Conservation (phyloP, 2,329 filamentous ascomycete species). For the Colletotrichum somersetense region DNA sequence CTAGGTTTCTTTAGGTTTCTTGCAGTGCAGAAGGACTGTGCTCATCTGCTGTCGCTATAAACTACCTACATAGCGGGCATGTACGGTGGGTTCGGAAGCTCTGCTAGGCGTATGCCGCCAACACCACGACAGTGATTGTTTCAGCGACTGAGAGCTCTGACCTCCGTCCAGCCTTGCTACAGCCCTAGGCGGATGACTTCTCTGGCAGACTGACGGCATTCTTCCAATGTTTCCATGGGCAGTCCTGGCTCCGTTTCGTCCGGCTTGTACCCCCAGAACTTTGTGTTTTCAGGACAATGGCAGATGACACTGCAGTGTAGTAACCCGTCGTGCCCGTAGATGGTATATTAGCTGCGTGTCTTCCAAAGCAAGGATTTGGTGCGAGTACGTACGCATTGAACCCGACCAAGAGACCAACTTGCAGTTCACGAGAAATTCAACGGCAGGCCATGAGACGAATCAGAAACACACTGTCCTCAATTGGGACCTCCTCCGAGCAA, state of each 20-base stretch:
- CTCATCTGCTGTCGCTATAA: constrained; percentile 6
- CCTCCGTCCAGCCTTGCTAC: constrained; percentile 27
- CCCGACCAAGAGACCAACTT: background rate
- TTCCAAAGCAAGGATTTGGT: background rate
- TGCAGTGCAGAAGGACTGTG: constrained; percentile 20
- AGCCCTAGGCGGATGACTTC: constrained; percentile 3
- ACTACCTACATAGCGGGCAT: background rate
- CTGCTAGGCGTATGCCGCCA: background rate
- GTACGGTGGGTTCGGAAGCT: too few relatives aligned
- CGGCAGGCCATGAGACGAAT: background rate
- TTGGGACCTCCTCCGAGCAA: background rate
- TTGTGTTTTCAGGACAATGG: background rate
- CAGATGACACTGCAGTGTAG: background rate
- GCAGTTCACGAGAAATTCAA: background rate
- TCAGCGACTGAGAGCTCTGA: constrained; percentile 35
- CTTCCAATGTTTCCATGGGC: background rate
- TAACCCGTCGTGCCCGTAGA: background rate
- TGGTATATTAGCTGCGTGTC: background rate
- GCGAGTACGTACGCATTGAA: background rate
- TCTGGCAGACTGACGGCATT: constrained; percentile 23
- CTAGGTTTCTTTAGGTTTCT: constrained; percentile 1
- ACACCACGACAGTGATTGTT: constrained; percentile 36
- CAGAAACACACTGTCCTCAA: constrained; percentile 16
- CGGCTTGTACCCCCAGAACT: background rate
- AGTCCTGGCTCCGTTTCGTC: constrained; percentile 1